Conservation (phyloP, 192 early-diverging fungal genomes). For the Jimgerdemannia flammicorona region DNA sequence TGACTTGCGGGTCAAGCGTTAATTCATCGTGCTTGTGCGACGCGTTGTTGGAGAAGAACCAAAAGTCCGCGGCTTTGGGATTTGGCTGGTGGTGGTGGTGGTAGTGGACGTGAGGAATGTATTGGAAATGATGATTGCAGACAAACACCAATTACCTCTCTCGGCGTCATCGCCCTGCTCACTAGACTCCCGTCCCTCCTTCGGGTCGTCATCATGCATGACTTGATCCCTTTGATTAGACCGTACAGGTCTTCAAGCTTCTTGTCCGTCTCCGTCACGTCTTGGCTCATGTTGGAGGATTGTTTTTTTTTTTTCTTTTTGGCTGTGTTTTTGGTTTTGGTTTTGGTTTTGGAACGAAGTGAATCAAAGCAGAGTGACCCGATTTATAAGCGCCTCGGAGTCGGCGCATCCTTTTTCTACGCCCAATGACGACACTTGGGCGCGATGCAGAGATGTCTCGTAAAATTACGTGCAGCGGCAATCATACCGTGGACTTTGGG, state of each 20-base stretch:
- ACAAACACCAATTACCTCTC: not conserved
- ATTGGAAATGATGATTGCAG: not conserved
- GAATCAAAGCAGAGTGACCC: too few species aligned
- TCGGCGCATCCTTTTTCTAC: too few species aligned
- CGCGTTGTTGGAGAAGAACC: conserved; percentile 43
- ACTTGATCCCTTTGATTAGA: conserved; percentile 40
- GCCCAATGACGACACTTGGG: too few species aligned
- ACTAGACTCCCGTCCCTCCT: conserved; percentile 7
- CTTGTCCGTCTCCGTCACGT: conserved; percentile 5
- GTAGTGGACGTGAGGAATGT: conserved; percentile 32
- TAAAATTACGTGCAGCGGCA: too few species aligned
- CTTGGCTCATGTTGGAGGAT: too few species aligned
- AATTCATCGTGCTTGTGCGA: conserved; percentile 46
- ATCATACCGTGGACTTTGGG: too few species aligned
- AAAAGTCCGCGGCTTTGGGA: conserved; percentile 27
- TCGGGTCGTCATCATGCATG: conserved; percentile 46
- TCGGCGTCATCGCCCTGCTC: conserved; percentile 17
- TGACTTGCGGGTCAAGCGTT: conserved; percentile 35
- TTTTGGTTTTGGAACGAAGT: too few species aligned
- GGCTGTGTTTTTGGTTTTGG: too few species aligned
- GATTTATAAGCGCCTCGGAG: too few species aligned
- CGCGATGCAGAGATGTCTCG: too few species aligned
- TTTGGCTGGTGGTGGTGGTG: conserved; percentile 6
- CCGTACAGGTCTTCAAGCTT: conserved; percentile 39
- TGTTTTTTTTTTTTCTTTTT: too few species aligned